Base-by-base conservation (phyloP, 495 filamentous ascomycete species). In the Aspergillus wentii region DNA sequence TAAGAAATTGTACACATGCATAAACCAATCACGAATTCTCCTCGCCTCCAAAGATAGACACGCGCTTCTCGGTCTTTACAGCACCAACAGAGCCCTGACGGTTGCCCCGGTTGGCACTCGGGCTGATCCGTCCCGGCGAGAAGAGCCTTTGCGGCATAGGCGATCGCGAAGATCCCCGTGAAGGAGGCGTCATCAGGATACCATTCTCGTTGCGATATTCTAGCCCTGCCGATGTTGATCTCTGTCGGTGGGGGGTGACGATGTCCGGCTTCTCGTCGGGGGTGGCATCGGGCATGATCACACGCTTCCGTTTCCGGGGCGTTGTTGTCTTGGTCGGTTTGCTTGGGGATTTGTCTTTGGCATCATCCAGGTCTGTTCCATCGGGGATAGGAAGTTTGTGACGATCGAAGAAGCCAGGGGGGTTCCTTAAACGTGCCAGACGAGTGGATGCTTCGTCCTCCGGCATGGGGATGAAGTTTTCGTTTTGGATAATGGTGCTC, bases 401-500 rank as follows among this genome's bases (percentile, higher is more conserved):
- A 11, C 59, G 57, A 41, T 66, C 60, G 40, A 71, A 68, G 40
- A 71, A 61, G 1, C 58, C 58, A 4, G 49, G 40, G 8, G 59
- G 53, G 8, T 51, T 30, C 2, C 39, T 23, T 17, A 71, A 32
- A 25, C 43, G 58, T 17, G 61, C 57, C 5, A 54, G 42, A 0
- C 36, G 45, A 0, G 57, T 34, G 1, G 31, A 41, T 13, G 34
- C 38, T 35, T 78, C 72, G 9, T 61, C 58, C 9, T 54, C 52
- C 1, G 61, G 52, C 44, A 94, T 68, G 0, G 72, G 68, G 5
- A 88, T 55, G 38, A 91, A 83, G 18, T 65, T 61, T 10, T 85
- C 79, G 18, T 85, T 79, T 44, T 81, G 66, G 27, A 97, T 88
- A 58, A 92, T 92, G 19, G 79, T 68, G 42, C 77, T 83, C 62